Evolutionary conservation across 75 land plant genomes (phyloP).

Genomic region (Picea glauca): DNA sequence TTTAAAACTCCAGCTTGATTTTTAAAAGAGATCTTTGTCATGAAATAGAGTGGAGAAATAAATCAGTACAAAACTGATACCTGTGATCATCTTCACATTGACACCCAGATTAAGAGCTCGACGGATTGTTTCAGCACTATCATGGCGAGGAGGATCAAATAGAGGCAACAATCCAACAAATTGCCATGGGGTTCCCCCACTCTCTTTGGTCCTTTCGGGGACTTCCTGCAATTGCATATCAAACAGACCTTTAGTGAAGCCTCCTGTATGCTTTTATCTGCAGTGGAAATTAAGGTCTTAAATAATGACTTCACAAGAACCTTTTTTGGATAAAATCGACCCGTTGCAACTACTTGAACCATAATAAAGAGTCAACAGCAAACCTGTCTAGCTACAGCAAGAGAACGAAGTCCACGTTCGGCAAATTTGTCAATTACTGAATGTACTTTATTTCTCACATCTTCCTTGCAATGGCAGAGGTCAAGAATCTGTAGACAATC

Average conservation of each 20-base stretch:
- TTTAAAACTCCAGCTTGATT: not conserved
- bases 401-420: constrained; percentile 76
- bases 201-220: constrained; percentile 47
- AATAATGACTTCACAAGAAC: no score
- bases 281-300: no score
- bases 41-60: not conserved
- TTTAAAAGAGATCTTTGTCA: not conserved
- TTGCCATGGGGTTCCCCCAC: constrained; percentile 72
- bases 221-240: constrained; percentile 26
- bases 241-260: no score
- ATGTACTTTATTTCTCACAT: constrained; percentile 48
- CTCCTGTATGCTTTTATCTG: no score
- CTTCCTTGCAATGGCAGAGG: constrained; percentile 57
- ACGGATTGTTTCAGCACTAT: constrained; percentile 90
- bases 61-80: constrained; percentile 15
- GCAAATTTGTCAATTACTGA: constrained; percentile 65
- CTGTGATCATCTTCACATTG: constrained; percentile 89
- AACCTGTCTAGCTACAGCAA: constrained; percentile 79
- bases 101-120: constrained; percentile 82
- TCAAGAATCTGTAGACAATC: constrained; percentile 42
- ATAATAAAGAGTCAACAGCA: no score
- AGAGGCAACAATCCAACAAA: constrained; percentile 79
- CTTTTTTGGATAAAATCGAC: no score
- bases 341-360: no score
- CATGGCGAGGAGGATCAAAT: constrained; percentile 94